Base-by-base conservation (phyloP, 768 basidiomycete species). In the Hericium coralloides region DNA sequence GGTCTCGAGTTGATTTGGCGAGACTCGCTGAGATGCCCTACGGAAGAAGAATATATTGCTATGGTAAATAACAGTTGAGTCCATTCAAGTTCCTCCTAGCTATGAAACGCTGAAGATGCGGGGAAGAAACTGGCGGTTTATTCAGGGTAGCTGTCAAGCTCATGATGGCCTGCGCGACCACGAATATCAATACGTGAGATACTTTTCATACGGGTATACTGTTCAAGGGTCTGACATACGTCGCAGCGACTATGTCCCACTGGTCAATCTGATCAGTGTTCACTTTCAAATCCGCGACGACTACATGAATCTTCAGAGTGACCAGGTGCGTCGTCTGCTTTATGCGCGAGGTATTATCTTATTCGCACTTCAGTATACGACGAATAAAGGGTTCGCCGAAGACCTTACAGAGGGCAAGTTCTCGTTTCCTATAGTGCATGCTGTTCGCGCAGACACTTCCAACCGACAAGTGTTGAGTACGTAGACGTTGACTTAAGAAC, bases 211-310 rank as follows among this genome's bases (percentile, higher is more conserved):
- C 39, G 9, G 43, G 18, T 45, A 18, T 12, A 45, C 15, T 3
- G n/a, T 9, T n/a, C n/a, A n/a, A 10, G 43, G 10, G 43, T 45
- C 15, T n/a, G 15, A 18, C 43, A 15, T 17, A 20, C 31, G 31
- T 14, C 15, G 9, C 58, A 97, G 92, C 10, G 84, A 98, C 69
- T 97, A 92, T 61, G 84, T 95, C 1, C 92, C 94, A 0, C 78
- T 98, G 2, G 90, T 95, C 60, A 97, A 97, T 68, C 80, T 97
- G 10, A 88, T 98, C 59, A 92, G 95, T 2, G 82, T 97, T n/a
- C 89, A 84, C 65, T 97, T 93, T 69, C 95, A 98, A 68, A 95
- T 98, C 63, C 75, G 94, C n/a, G 95, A 98, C 64, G 95, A 98
- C 68, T 89, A 94, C 49, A 92, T 95, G 89, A 98, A 98, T 64